These are phyloP conservation scores for Hypholoma fasciculare DNA, from an alignment of 768 basidiomycete species.

Conservation along the genomic window DNA sequence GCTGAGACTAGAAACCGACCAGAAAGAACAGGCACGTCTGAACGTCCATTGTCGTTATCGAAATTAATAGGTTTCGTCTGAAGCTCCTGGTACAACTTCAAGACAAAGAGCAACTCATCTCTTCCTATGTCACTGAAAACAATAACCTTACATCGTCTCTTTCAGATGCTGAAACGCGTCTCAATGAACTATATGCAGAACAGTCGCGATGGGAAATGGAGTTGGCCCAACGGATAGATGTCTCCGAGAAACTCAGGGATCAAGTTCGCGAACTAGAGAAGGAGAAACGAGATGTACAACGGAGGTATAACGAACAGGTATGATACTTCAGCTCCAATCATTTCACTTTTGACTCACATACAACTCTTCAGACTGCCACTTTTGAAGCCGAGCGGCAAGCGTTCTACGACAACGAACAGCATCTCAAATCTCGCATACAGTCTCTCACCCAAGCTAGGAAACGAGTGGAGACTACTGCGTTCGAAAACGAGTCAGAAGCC, in stretches of 20 bases:
- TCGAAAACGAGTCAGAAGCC: constrained; percentile 42
- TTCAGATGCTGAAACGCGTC: constrained; percentile 65
- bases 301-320: constrained; percentile 90
- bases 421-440: constrained; percentile 88
- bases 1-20: constrained; percentile 75
- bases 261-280: constrained; percentile 87
- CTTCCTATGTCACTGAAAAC: constrained; percentile 63
- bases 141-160: constrained; percentile 63
- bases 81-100: constrained; percentile 79
- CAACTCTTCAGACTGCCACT: constrained; percentile 60
- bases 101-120: constrained; percentile 73
- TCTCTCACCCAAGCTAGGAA: constrained; percentile 71
- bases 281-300: constrained; percentile 80
- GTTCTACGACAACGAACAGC: constrained; percentile 92
- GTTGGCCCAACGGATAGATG: constrained; percentile 77
- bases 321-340: constrained; percentile 12
- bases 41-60: background rate
- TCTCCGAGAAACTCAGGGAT: constrained; percentile 76
- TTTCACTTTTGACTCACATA: constrained; percentile 8
- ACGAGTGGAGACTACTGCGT: constrained; percentile 40
- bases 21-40: constrained; percentile 71
- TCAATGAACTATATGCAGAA: constrained; percentile 80
- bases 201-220: constrained; percentile 82
- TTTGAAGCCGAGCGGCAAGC: constrained; percentile 93
- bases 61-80: background rate